Percentiles rank a stretch among this genome's conserved stretches.
These are phyloP conservation scores for Schwanniomyces occidentalis DNA, from an alignment of 805 yeast species.

Conservation along the genomic window DNA sequence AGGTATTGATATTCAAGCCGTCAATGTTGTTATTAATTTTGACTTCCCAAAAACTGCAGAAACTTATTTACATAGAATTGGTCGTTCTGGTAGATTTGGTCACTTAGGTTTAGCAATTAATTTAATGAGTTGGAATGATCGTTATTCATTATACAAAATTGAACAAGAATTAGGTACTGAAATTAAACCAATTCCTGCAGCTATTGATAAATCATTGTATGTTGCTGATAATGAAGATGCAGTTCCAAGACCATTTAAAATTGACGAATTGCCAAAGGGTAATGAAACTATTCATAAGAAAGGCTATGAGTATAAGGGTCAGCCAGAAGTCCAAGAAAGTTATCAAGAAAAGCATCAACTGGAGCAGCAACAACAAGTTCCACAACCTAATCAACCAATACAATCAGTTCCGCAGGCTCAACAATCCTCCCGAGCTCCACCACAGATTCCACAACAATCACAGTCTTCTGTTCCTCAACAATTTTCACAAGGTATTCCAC, in stretches of 20 bases:
- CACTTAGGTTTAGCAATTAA: constrained; percentile 97
- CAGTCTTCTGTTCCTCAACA: constrained; percentile 1
- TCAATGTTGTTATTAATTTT: constrained; percentile 94
- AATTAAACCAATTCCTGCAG: constrained; percentile 94
- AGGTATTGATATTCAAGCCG: constrained; percentile 99
- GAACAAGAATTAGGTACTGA: constrained; percentile 98
- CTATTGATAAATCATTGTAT: constrained; percentile 83
- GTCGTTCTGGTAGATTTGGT: constrained; percentile 98
- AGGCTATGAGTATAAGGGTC: constrained; percentile 49
- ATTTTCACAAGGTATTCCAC: constrained; percentile 16
- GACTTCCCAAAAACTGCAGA: constrained; percentile 99
- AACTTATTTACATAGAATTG: constrained; percentile 96
- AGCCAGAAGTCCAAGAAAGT: constrained; percentile 27
- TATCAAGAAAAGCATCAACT: constrained; percentile 10
- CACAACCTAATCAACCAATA: constrained; percentile 3
- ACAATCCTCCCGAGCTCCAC: constrained; percentile 7
- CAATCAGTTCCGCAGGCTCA: constrained; percentile 5
- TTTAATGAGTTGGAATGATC: constrained; percentile 94
- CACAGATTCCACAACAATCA: constrained; percentile 15
- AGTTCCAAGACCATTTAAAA: constrained; percentile 88
- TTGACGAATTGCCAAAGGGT: constrained; percentile 56
- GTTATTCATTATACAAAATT: constrained; percentile 88
- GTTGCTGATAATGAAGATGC: constrained; percentile 76
- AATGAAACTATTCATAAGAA: constrained; percentile 31
- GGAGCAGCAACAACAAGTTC: constrained; percentile 7